These are phyloP conservation scores for Kalmanozyma brasiliensis DNA, from an alignment of 1,284 basidiomycete genomes.

Conservation along the genomic window DNA sequence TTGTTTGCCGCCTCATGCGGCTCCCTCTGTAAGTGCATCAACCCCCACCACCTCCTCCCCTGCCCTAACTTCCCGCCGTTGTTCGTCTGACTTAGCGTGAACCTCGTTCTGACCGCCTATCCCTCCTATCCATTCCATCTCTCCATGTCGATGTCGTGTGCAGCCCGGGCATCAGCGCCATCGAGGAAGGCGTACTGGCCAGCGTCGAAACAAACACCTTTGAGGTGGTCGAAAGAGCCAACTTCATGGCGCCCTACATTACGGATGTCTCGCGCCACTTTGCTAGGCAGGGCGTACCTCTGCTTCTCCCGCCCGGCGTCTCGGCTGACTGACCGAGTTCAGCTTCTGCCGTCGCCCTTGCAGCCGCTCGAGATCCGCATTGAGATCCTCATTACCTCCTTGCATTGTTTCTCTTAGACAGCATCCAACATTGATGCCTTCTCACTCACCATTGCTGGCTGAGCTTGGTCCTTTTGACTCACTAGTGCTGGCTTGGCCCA, in stretches of 20 bases:
- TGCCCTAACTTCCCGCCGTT: not conserved
- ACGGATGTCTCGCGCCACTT: constrained; percentile 55
- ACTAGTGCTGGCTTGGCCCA: too few relatives aligned
- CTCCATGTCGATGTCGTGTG: too few relatives aligned
- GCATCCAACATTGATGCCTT: too few relatives aligned
- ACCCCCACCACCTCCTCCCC: not conserved
- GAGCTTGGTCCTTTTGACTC: too few relatives aligned
- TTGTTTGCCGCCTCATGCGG: constrained; percentile 42
- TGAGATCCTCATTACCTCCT: too few relatives aligned
- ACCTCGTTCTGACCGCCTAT: too few relatives aligned
- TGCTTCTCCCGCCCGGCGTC: constrained; percentile 46
- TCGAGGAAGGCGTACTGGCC: constrained; percentile 17
- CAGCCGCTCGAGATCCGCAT: too few relatives aligned
- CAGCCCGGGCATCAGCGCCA: constrained; percentile 11
- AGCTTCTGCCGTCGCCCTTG: too few relatives aligned
- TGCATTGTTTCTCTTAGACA: too few relatives aligned
- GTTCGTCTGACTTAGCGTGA: too few relatives aligned
- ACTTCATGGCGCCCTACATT: constrained; percentile 46
- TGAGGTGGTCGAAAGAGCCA: constrained; percentile 32
- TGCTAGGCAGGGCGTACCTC: constrained; percentile 48
- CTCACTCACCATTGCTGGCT: too few relatives aligned
- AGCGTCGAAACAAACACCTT: constrained; percentile 33
- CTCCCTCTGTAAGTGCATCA: constrained; percentile 37
- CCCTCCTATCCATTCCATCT: not conserved
- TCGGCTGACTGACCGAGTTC: constrained; percentile 38